Base-by-base conservation (phyloP, 345 rosid genomes). In the Salix udensis region DNA sequence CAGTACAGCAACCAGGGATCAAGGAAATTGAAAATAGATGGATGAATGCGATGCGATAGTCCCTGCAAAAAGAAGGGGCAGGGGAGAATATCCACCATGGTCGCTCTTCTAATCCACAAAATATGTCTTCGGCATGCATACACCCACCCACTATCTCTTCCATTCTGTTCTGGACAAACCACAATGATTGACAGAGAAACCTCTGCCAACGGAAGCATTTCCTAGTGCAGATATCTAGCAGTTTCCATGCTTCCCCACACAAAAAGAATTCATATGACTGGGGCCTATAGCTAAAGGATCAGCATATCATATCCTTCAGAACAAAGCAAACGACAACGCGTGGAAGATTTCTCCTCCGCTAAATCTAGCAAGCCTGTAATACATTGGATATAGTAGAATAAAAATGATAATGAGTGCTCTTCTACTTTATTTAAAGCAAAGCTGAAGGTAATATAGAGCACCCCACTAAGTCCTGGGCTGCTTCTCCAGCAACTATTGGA, bases 401-500 rank as follows among this genome's bases (percentile, higher is more conserved):
- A 24, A 28, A 10, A 68, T 37, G 76, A 34, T 66, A 68, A 11
- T 72, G 48, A 1, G 28, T 34, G 67, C 36, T 30, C 42, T 70
- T 30, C 42, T 70, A 36, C 55, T 84, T 71, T 77, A 52, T 18
- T 40, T 39, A 55, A 65, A 67, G 73, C 65, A 40, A 36, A 67
- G 14, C 61, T 24, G 2, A 36, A 50, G 40, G 55, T 9, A 23
- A 44, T 58, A 52, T 42, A 15, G 65, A 31, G 64, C 71, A 40
- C 62, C 58, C 68, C 75, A 78, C 82, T 69, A 34, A 64, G 55
- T 65, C 77, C 79, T 70, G 16, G 55, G 44, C 42, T 65, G 19
- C 80, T 70, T 67, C 75, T 75, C 73, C 68, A 68, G 13, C 68
- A 64, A 28, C 69, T 36, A 72, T 65, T 77, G 78, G 82, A 68